Evolutionary conservation across 352 stramenopile genomes (phyloP), one percentile per base, ranked within the genome.

Genomic region (Globisporangium mamillatum): DNA sequence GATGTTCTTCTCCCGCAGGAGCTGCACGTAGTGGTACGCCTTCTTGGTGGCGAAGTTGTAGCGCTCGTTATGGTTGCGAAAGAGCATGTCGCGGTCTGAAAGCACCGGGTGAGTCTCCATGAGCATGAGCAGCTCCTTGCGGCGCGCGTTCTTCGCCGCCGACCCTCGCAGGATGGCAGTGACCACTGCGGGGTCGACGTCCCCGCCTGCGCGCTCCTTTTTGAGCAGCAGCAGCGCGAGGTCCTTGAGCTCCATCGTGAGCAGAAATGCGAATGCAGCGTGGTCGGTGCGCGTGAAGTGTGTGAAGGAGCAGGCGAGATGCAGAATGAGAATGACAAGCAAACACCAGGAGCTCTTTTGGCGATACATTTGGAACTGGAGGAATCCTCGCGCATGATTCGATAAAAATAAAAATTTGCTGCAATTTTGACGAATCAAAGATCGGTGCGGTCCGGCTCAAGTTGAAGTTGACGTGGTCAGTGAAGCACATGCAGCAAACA

Each of bases 71-170:
- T 86, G 77, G 70, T 84, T 86, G 46, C 70, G 75, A 67, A 73
- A 84, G 53, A 80, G 72, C 64, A 77, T 80, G 69, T 84, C 66
- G 29, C 74, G 75, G 54, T 79, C 70, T n/a, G 73, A 79, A 2
- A 86, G 73, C 36, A 86, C 79, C 8, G 79, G 79, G 36, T 86
- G 71, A 16, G 48, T 32, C 29, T 70, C 63, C 14, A 71, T 41
- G 16, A 78, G 34, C 36, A 22, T 4, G 18, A 69, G 38, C 22
- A 78, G 27, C 3, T 64, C 20, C 34, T 64, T 69, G 50, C 66
- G 66, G 2, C 55, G 70, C 8, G 58, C 53, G 32, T 71, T 73
- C 66, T 44, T 18, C 32, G 24, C 48, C 29, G 50, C 48, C 22
- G 54, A 27, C 24, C 70, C 70, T 25, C 64, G 72, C 53, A 78